Evolutionary conservation across 345 rosid species (phyloP), one percentile per base, ranked within the genome.

Genomic region (Boechera retrofracta): DNA sequence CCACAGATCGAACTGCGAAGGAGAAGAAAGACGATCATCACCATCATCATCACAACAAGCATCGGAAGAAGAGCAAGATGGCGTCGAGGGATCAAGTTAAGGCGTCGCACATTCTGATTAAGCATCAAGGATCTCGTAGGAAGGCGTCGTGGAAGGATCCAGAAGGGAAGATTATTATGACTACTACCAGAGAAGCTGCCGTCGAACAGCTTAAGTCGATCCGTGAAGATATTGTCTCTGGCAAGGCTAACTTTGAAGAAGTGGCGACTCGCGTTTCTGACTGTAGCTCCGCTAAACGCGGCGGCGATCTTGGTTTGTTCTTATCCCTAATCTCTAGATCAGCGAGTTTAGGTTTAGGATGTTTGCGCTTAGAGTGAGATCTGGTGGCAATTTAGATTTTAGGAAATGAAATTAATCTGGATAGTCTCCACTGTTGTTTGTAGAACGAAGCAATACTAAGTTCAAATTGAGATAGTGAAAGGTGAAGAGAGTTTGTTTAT

Each of bases 91-190:
- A 77, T 62, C 83, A 82, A 77, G 98, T 95, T 1, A 86, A 86
- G 77, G 99, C 98, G 0, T 92, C 99, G 31, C 98, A 92, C 80
- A 91, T 92, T 71, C 87, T 95, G 47, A 88, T 95, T 38, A 95
- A 95, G 88, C 99, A 95, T 73, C 86, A 95, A 63, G 97, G 98
- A 6, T 95, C 99, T 48, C 87, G 98, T 1, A 81, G 98, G 78
- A 90, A 90, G 83, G 96, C 97, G 0, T 95, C 98, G 1, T 92
- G 99, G 99, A 92, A 95, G 72, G 99, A 95, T 79, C 98, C 99
- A 0, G 97, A 95, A 78, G 99, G 99, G 1, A 80, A 86, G 5
- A 85, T 89, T 35, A 92, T 95, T 55, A 78, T 55, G 82, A 79
- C 64, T 73, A 92, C 90, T 49, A 92, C 94, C 10, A 80, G 87